A percentile compares a stretch with the other conserved stretches of the same genome.
phyloP scores from a whole-genome alignment of 1,284 basidiomycete species.

The Spongiforma sp. region DNA sequence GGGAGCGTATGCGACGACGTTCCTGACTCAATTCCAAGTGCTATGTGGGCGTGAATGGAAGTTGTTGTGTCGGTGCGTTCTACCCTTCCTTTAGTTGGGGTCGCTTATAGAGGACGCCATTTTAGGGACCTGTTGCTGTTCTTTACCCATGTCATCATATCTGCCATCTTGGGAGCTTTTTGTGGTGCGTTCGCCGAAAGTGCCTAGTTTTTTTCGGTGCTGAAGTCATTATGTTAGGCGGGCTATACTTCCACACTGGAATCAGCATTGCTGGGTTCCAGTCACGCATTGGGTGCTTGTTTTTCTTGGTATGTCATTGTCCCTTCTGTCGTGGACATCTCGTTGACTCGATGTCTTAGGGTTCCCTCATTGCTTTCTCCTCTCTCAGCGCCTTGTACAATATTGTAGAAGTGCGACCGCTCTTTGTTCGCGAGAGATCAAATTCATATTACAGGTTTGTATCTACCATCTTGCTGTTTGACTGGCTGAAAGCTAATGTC shows the following conservation, averaged over 20 bases:
- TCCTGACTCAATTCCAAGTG: slow-evolving; percentile 86
- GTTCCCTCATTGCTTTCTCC: slow-evolving; percentile 86
- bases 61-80: slow-evolving; percentile 66
- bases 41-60: slow-evolving; percentile 85
- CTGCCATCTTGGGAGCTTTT: slow-evolving; percentile 80
- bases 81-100: not conserved
- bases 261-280: slow-evolving; percentile 90
- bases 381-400: slow-evolving; percentile 88
- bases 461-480: not conserved
- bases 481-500: slow-evolving; percentile 15
- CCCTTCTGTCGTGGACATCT: not conserved
- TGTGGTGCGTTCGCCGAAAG: slow-evolving; percentile 53
- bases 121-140: slow-evolving; percentile 81
- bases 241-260: slow-evolving; percentile 82
- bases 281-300: slow-evolving; percentile 86
- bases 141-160: slow-evolving; percentile 73
- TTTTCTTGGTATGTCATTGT: slow-evolving; percentile 77
- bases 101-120: not conserved
- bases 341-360: slow-evolving; percentile 46
- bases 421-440: slow-evolving; percentile 89
- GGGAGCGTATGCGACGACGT: slow-evolving; percentile 66
- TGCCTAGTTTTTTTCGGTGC: not conserved
- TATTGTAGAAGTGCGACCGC: slow-evolving; percentile 76
- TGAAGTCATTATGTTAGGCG: slow-evolving; percentile 52
- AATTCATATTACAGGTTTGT: slow-evolving; percentile 76